phyloP scores from a whole-genome alignment of 2,329 filamentous ascomycete species.

The Epichloe aotearoae region DNA sequence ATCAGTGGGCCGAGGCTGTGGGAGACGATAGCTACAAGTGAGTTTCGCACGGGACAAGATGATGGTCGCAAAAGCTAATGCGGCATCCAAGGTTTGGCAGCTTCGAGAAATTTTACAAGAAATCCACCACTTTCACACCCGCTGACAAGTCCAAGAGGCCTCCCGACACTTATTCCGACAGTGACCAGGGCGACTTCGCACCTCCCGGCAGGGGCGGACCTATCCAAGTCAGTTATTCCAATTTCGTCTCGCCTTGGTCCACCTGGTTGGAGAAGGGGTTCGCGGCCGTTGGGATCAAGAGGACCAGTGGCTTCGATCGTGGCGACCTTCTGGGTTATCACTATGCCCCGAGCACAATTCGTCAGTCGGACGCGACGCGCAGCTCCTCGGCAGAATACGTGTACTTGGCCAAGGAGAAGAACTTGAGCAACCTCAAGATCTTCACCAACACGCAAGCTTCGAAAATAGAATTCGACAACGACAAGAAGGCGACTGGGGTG shows the following conservation, averaged over 20 bases:
- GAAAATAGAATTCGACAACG: constrained; percentile 28
- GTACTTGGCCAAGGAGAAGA: constrained; percentile 13
- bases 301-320: constrained; percentile 10
- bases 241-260: constrained; percentile 13
- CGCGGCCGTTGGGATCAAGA: constrained; percentile 14
- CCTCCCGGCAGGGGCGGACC: constrained; percentile 10
- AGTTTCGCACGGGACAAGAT: no score
- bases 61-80: not conserved
- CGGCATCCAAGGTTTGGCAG: constrained; percentile 5
- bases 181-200: not conserved
- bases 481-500: constrained; percentile 28
- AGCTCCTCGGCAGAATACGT: constrained; percentile 16
- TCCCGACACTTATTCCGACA: constrained; percentile 3
- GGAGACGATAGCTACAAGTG: no score
- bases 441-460: constrained; percentile 29
- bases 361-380: constrained; percentile 10
- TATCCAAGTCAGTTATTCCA: constrained; percentile 14
- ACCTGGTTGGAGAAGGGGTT: constrained; percentile 13
- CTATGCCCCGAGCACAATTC: constrained; percentile 11
- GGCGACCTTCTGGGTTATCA: constrained; percentile 14
- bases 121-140: constrained; percentile 14
- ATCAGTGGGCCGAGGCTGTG: no score
- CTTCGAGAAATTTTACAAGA: constrained; percentile 16
- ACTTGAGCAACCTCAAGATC: constrained; percentile 21
- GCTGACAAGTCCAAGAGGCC: constrained; percentile 10